Percentiles rank a stretch among this genome's conserved stretches.
Evolutionary conservation across 305 asterid genomes (phyloP).

Genomic region (Fraxinus sp.): DNA sequence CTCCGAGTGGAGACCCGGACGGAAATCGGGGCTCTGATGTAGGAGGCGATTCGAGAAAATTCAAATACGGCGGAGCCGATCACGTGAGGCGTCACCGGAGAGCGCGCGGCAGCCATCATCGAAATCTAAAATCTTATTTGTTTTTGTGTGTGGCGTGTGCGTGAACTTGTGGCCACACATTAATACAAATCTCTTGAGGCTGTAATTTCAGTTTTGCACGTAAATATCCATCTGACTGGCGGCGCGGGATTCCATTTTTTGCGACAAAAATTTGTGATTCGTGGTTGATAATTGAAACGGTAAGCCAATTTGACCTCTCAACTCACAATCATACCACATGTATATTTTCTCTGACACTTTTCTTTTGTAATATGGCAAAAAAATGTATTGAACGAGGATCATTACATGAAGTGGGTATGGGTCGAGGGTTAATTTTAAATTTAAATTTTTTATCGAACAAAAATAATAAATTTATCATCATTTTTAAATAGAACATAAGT

Average conservation of each 20-base stretch:
- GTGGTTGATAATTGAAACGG: not conserved
- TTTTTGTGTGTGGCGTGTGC: not conserved
- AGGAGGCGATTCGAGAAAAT: constrained; percentile 38
- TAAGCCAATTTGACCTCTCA: not conserved
- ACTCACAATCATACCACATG: too few species aligned
- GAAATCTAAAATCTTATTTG: not conserved
- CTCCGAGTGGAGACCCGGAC: constrained; percentile 50
- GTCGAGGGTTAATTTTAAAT: too few species aligned
- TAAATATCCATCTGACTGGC: not conserved
- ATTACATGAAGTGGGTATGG: too few species aligned
- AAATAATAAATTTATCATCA: too few species aligned
- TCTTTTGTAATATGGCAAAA: too few species aligned
- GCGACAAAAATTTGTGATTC: not conserved
- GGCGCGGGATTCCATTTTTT: not conserved
- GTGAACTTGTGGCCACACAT: constrained; percentile 26
- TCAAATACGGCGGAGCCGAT: constrained; percentile 47
- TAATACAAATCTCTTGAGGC: not conserved
- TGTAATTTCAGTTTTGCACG: not conserved
- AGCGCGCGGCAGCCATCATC: constrained; percentile 75
- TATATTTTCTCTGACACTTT: too few species aligned
- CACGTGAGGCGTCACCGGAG: constrained; percentile 52
- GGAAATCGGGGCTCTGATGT: constrained; percentile 48
- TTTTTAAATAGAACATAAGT: too few species aligned
- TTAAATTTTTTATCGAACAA: too few species aligned
- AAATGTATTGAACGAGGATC: too few species aligned